These are phyloP conservation scores for Patellaria atrata DNA, from an alignment of 495 filamentous ascomycete genomes.

Conservation along the genomic window DNA sequence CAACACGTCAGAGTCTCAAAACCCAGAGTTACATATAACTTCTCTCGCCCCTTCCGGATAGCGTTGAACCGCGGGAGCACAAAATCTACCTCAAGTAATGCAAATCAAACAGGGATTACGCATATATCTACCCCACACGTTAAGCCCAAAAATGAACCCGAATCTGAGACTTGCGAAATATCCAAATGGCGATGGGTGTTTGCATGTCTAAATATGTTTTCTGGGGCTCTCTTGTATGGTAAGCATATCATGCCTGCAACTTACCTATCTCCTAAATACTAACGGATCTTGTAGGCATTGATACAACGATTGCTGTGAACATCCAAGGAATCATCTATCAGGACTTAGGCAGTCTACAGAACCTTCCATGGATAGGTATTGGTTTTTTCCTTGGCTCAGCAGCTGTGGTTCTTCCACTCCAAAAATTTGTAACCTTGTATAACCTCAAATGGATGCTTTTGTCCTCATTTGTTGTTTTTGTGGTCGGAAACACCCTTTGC, in stretches of 20 bases:
- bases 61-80: no score
- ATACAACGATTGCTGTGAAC: slow-evolving; percentile 26
- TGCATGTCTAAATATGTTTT: background rate
- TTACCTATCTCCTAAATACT: background rate
- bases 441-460: slow-evolving; percentile 11
- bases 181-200: no score
- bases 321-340: slow-evolving; percentile 19
- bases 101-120: no score
- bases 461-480: slow-evolving; percentile 9
- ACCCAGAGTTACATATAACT: no score
- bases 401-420: slow-evolving; percentile 8
- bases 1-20: no score
- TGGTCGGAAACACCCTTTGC: slow-evolving; percentile 10
- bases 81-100: no score
- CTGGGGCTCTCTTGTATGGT: background rate
- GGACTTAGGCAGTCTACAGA: slow-evolving; percentile 13
- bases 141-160: no score
- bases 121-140: no score
- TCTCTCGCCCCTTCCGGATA: no score
- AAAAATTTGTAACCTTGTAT: slow-evolving; percentile 6
- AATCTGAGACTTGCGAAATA: no score
- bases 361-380: slow-evolving; percentile 10
- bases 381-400: slow-evolving; percentile 8
- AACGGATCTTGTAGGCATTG: slow-evolving; percentile 15
- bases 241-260: background rate